Evolutionary conservation across 257 asterid genomes (phyloP).

Genomic region (Plantago major): DNA sequence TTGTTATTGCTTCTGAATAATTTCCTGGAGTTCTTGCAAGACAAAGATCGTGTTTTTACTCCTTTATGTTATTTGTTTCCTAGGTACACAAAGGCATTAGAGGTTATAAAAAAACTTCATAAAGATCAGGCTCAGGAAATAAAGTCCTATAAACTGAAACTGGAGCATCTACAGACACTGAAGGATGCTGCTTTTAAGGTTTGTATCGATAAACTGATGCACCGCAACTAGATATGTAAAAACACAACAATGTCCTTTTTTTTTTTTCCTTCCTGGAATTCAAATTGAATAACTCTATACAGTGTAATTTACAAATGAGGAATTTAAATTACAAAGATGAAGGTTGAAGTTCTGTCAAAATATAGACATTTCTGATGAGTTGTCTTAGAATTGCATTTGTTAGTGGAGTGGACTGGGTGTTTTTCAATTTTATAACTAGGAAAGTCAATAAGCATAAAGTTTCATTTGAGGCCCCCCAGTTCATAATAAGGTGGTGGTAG

Average conservation of each 20-base stretch:
- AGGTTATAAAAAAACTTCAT: conserved; percentile 96
- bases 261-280: too few relatives aligned
- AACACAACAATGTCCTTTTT: background rate
- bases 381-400: too few relatives aligned
- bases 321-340: too few relatives aligned
- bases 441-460: too few relatives aligned
- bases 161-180: conserved; percentile 89
- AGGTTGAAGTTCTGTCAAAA: too few relatives aligned
- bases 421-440: too few relatives aligned
- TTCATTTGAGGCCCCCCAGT: too few relatives aligned
- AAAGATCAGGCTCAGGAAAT: conserved; percentile 96
- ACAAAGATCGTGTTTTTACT: conserved; percentile 8
- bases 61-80: conserved; percentile 3
- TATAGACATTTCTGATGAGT: too few relatives aligned
- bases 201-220: conserved; percentile 16
- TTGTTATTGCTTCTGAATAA: conserved; percentile 8
- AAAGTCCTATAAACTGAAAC: conserved; percentile 75
- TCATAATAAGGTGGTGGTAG: too few relatives aligned
- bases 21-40: conserved; percentile 14
- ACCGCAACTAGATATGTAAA: conserved; percentile 11
- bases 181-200: conserved; percentile 97
- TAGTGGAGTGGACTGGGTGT: too few relatives aligned
- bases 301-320: too few relatives aligned
- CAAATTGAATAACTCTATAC: too few relatives aligned
- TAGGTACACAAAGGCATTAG: conserved; percentile 97